Evolutionary conservation across 805 yeast genomes (phyloP), one percentile per base, ranked within the genome.

Genomic region (Zygosaccharomyces gambellarensis): DNA sequence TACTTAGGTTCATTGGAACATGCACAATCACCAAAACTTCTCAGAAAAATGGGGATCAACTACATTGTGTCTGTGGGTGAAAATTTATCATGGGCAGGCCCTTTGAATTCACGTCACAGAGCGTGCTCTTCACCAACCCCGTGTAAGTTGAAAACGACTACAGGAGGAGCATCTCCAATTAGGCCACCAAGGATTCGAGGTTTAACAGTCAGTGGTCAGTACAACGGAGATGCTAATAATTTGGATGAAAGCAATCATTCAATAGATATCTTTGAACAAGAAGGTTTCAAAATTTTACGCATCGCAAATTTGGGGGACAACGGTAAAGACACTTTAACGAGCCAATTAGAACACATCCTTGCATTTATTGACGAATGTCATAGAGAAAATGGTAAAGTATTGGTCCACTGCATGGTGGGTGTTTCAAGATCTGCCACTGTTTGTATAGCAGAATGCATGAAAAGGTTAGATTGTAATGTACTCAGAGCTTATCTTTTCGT

Each of bases 381-480:
- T 54, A 55, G 64, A 19, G 55, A 57, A 0, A 69, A 68, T 32
- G 80, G 79, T 21, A 78, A 77, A 41, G 80, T 83, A 2, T 72
- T 92, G 52, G 90, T 92, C 9, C 98, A 92, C 65, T 92, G 98
- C 60, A 86, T 95, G 62, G 97, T 89, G 43, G 98, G 98, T 0
- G 98, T 92, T 3, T 87, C 96, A 0, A 73, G 98, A 48, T 87
- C 96, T 2, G 98, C 97, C 0, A 88, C 97, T 0, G 95, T 92
- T 9, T 92, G 95, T 58, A 92, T 92, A 56, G 97, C 97, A 1
- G 97, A 90, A 63, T 92, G 88, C 34, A 90, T 92, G 96, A 79
- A 80, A 56, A 70, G 96, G 36, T 68, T 86, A 22, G 69, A 78
- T 12, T 71, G 88, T 47, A 79, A 81, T 39, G 70, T 92, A 27